Conservation (phyloP, 2,329 filamentous ascomycete genomes). For the Furcasterigmium sp. region DNA sequence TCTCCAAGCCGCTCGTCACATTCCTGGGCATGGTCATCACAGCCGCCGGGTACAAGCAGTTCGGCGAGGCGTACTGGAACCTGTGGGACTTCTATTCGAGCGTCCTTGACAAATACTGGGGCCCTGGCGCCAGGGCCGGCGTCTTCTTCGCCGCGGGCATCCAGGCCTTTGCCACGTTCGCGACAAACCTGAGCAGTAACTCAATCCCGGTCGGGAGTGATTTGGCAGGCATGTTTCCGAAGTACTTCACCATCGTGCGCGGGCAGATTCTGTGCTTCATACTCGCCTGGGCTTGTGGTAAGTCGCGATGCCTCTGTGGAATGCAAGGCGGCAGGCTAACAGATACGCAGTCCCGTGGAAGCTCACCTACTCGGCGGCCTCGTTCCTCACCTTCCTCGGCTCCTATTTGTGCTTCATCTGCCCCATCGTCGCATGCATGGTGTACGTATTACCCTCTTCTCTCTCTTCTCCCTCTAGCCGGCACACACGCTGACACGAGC, state of each 20-base stretch:
- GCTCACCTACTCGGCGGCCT: constrained; percentile 1
- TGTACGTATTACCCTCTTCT: too few relatives aligned
- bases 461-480: too few relatives aligned
- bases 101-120: constrained; percentile 4
- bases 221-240: not conserved
- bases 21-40: constrained; percentile 5
- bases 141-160: constrained; percentile 5
- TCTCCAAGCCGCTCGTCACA: constrained; percentile 3
- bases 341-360: not conserved
- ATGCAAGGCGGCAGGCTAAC: rapidly evolving
- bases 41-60: constrained; percentile 4
- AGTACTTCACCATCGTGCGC: constrained; percentile 4
- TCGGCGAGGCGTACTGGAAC: constrained; percentile 5
- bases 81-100: constrained; percentile 5
- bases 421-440: too few relatives aligned
- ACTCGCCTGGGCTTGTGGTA: constrained; percentile 1
- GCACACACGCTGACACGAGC: too few relatives aligned
- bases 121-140: not conserved
- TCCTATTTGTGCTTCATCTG: not conserved
- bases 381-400: constrained; percentile 2
- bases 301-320: not conserved
- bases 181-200: constrained; percentile 4
- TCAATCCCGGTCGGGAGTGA: constrained; percentile 3
- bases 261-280: constrained; percentile 4
- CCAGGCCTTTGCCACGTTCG: constrained; percentile 3